A percentile compares a stretch with the other conserved stretches of the same genome.
phyloP scores from a whole-genome alignment of 768 basidiomycete genomes.

The Filobasidium floriforme region DNA sequence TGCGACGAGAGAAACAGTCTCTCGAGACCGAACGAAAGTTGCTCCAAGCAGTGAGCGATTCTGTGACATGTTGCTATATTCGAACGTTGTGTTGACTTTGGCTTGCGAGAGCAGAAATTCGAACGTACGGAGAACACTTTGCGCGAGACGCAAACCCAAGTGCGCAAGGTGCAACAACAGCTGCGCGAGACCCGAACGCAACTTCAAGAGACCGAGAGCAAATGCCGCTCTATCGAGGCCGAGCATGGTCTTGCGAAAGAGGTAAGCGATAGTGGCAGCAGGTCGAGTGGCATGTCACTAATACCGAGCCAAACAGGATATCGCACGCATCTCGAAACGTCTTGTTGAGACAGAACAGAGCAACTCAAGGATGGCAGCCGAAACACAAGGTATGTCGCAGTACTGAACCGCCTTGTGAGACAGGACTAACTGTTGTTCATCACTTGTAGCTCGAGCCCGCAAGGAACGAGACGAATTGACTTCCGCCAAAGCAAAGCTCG shows the following conservation, averaged over 20 bases:
- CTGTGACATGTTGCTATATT: background rate
- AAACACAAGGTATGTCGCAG: background rate
- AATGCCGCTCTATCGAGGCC: background rate
- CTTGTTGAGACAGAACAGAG: background rate
- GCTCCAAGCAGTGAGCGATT: background rate
- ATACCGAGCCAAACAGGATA: background rate
- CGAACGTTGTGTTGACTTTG: background rate
- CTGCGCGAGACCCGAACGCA: background rate
- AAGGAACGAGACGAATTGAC: background rate
- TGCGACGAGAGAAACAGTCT: background rate
- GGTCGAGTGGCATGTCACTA: background rate
- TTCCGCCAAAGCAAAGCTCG: background rate
- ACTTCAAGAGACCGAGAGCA: background rate
- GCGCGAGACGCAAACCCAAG: constrained; percentile 4
- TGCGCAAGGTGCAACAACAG: constrained; percentile 6
- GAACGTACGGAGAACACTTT: constrained; percentile 4
- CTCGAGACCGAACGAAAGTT: background rate
- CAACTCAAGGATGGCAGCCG: constrained; percentile 1
- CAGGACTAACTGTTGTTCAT: too few relatives aligned
- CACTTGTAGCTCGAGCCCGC: background rate
- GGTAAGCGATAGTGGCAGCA: background rate
- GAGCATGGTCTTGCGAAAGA: background rate
- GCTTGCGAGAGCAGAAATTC: background rate
- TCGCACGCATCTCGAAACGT: constrained; percentile 2
- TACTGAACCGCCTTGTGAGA: background rate